These are phyloP conservation scores for Cercis canadensis DNA, from an alignment of 306 rosid species.

Conservation along the genomic window DNA sequence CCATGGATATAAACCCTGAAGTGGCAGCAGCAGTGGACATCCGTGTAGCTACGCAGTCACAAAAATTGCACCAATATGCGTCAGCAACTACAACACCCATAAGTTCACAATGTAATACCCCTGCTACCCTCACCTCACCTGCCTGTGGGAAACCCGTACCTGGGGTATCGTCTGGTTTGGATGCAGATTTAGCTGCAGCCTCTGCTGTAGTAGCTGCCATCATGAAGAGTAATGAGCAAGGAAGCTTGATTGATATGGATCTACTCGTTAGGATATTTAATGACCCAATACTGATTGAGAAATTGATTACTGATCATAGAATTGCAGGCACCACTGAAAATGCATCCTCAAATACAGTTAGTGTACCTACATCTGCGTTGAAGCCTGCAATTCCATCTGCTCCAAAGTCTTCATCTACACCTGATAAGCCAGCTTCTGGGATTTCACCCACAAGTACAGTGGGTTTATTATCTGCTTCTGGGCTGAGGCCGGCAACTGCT, in stretches of 20 bases:
- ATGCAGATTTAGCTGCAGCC: constrained; percentile 56
- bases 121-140: constrained; percentile 22
- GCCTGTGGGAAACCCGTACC: constrained; percentile 24
- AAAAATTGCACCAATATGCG: no score
- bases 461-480: constrained; percentile 31
- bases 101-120: constrained; percentile 20
- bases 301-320: constrained; percentile 43
- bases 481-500: not conserved
- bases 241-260: constrained; percentile 59
- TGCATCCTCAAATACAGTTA: constrained; percentile 21
- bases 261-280: constrained; percentile 61
- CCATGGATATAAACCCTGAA: constrained; percentile 29
- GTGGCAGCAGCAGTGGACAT: constrained; percentile 21
- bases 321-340: constrained; percentile 19
- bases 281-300: constrained; percentile 67
- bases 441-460: constrained; percentile 16
- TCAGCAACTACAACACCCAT: constrained; percentile 11
- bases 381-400: constrained; percentile 26
- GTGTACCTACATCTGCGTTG: constrained; percentile 28
- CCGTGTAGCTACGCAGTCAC: no score
- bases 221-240: constrained; percentile 54
- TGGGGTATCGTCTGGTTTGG: constrained; percentile 36
- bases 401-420: constrained; percentile 25
- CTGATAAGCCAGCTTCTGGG: constrained; percentile 19
- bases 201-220: constrained; percentile 54